Percentiles rank a stretch among this genome's conserved stretches.
Evolutionary conservation across 768 basidiomycete genomes (phyloP).

Genomic region (Cytidiella melzeri): DNA sequence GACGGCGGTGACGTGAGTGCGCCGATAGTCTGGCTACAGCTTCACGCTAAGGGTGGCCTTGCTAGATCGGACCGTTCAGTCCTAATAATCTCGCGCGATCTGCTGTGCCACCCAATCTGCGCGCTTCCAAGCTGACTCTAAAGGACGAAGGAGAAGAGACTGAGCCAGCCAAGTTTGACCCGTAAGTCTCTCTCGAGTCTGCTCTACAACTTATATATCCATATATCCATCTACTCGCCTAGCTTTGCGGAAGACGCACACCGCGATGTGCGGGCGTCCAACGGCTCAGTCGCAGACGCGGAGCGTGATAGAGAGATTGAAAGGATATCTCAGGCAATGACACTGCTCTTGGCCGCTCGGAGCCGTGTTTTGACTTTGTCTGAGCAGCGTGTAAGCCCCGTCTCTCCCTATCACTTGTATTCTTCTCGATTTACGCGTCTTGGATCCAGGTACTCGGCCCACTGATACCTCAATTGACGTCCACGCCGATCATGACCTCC

Average conservation of each 20-base stretch:
- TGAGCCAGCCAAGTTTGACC: conserved; percentile 13
- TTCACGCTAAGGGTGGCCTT: conserved; percentile 8
- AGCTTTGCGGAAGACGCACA: too few species aligned
- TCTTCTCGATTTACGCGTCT: background rate
- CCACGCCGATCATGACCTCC: conserved; percentile 53
- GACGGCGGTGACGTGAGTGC: conserved; percentile 71
- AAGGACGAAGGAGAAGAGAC: conserved; percentile 42
- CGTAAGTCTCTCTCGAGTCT: too few species aligned
- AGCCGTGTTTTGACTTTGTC: conserved; percentile 67
- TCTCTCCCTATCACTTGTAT: background rate
- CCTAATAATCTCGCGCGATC: conserved; percentile 68
- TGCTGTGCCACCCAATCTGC: conserved; percentile 69
- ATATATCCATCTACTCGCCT: too few species aligned
- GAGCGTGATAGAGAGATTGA: conserved; percentile 56
- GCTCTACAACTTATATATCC: too few species aligned
- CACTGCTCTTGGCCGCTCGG: conserved; percentile 61
- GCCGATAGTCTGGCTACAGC: background rate
- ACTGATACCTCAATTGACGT: conserved; percentile 35
- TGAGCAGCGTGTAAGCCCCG: conserved; percentile 59
- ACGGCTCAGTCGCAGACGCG: conserved; percentile 16
- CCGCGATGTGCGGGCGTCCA: too few species aligned
- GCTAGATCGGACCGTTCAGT: conserved; percentile 76
- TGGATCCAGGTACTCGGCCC: conserved; percentile 45
- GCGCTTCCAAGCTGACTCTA: conserved; percentile 64
- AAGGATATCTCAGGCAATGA: conserved; percentile 55